A percentile compares a stretch with the other conserved stretches of the same genome.
Conservation (phyloP, 2,329 filamentous ascomycete genomes). For the Trichoderma sp. region DNA sequence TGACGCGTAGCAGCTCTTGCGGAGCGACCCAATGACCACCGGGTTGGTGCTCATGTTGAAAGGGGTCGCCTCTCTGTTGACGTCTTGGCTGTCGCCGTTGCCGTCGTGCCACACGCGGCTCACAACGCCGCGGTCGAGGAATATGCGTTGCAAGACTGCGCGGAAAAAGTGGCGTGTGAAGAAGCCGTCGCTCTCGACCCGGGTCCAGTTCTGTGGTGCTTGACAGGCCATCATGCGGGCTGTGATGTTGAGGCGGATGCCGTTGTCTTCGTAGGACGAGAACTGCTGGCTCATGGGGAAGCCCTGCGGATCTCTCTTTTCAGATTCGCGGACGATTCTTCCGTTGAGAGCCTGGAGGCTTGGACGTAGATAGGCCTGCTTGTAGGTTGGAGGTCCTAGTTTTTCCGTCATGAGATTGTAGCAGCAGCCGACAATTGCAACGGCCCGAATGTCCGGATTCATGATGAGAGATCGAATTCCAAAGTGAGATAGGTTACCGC, state of each 20-base stretch:
- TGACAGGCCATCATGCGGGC: slow-evolving; percentile 98
- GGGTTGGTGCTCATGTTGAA: slow-evolving; percentile 69
- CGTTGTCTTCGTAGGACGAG: slow-evolving; percentile 59
- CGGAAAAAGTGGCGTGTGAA: slow-evolving; percentile 94
- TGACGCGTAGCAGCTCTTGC: slow-evolving; percentile 76
- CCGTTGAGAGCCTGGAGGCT: slow-evolving; percentile 68
- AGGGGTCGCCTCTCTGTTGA: slow-evolving; percentile 36
- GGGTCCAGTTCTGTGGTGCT: slow-evolving; percentile 89
- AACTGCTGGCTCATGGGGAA: slow-evolving; percentile 88
- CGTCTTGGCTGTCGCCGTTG: slow-evolving; percentile 38
- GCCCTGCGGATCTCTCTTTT: slow-evolving; percentile 81
- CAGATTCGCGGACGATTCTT: slow-evolving; percentile 69
- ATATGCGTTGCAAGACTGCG: slow-evolving; percentile 87
- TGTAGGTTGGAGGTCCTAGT: slow-evolving; percentile 83
- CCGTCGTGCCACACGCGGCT: slow-evolving; percentile 55
- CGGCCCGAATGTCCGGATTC: slow-evolving; percentile 83
- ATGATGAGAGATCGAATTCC: slow-evolving; percentile 83
- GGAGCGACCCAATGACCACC: slow-evolving; percentile 82
- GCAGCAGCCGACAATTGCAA: slow-evolving; percentile 96
- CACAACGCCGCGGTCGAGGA: slow-evolving; percentile 81
- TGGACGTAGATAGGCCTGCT: slow-evolving; percentile 76
- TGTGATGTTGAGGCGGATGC: slow-evolving; percentile 89
- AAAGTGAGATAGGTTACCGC: slow-evolving; percentile 95
- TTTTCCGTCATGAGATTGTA: slow-evolving; percentile 96
- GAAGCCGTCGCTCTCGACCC: slow-evolving; percentile 78